These are phyloP conservation scores for Trapa incisa DNA, from an alignment of 345 rosid species.

Conservation along the genomic window DNA sequence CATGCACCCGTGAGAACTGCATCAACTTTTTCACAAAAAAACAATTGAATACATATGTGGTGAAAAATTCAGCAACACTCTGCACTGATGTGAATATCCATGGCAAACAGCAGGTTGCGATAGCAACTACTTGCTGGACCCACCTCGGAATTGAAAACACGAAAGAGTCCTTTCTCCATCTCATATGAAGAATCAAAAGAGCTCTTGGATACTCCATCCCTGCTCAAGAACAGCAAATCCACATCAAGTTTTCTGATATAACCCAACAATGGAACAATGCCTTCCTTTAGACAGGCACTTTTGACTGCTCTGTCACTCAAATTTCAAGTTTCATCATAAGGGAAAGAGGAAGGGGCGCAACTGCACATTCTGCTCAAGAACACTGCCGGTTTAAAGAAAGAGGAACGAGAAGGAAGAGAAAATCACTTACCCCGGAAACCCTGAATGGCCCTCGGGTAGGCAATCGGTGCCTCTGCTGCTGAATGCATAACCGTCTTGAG, in stretches of 20 bases:
- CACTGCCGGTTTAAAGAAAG: too few species aligned
- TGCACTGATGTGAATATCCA: background rate
- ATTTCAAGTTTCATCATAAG: background rate
- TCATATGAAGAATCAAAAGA: conserved; percentile 14
- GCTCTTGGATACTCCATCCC: conserved; percentile 16
- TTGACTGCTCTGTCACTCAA: background rate
- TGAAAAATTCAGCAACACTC: background rate
- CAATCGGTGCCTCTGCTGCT: conserved; percentile 6
- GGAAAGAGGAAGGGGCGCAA: background rate
- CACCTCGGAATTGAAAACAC: conserved; percentile 16
- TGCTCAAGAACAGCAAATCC: conserved; percentile 7
- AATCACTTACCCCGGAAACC: conserved; percentile 14
- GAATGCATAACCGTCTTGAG: conserved; percentile 8
- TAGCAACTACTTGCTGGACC: conserved; percentile 8
- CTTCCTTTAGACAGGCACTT: background rate
- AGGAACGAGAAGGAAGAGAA: background rate
- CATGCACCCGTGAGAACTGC: conserved; percentile 40
- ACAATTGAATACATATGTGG: background rate
- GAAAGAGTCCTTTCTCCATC: conserved; percentile 13
- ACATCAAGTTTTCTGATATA: background rate
- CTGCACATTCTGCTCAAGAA: too few species aligned
- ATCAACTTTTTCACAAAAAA: conserved; percentile 8
- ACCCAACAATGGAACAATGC: background rate
- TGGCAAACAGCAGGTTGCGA: background rate
- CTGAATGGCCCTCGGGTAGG: conserved; percentile 11